A percentile compares a stretch with the other conserved stretches of the same genome.
phyloP scores from a whole-genome alignment of 805 yeast species.

The Spathaspora sp. region DNA sequence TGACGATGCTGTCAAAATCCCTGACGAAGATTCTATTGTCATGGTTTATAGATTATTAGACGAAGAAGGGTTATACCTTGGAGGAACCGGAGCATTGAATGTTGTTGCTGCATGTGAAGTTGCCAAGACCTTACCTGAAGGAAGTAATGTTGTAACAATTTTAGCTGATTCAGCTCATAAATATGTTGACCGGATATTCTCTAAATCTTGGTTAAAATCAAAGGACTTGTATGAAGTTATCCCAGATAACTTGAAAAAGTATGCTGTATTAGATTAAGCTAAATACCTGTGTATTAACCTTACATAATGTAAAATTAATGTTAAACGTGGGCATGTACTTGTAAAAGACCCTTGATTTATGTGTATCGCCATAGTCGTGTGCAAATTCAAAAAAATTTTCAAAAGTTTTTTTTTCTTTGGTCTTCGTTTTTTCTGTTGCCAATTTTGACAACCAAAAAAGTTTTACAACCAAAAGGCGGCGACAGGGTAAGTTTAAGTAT shows the following conservation, averaged over 20 bases:
- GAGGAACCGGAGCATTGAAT: conserved; percentile 88
- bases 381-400: neutral
- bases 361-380: neutral
- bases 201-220: conserved; percentile 68
- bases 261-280: conserved; percentile 42
- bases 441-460: neutral
- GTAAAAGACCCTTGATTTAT: neutral
- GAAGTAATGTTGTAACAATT: conserved; percentile 81
- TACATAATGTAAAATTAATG: too few relatives aligned
- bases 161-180: conserved; percentile 89
- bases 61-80: conserved; percentile 86
- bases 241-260: conserved; percentile 69
- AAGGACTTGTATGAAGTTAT: conserved; percentile 64
- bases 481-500: neutral
- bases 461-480: neutral
- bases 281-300: neutral
- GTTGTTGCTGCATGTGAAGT: conserved; percentile 84
- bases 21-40: conserved; percentile 75
- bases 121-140: conserved; percentile 73
- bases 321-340: too few relatives aligned
- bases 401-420: neutral
- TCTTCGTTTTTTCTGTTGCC: neutral
- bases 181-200: conserved; percentile 77
- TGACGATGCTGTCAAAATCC: conserved; percentile 77
- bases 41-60: conserved; percentile 83